phyloP scores from a whole-genome alignment of 129 eudicot species.

The Flaveria sonorensis region DNA sequence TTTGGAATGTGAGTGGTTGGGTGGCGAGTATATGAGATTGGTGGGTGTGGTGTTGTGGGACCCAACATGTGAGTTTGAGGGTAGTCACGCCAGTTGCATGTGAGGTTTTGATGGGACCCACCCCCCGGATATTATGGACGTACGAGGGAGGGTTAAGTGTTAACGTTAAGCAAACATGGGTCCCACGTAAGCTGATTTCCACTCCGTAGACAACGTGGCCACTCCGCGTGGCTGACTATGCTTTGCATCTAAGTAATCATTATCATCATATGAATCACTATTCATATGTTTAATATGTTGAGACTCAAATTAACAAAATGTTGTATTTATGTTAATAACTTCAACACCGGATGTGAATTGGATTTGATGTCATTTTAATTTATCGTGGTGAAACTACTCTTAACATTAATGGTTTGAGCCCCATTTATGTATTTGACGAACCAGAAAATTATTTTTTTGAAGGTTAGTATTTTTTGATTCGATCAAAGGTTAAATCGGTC shows the following conservation, averaged over 20 bases:
- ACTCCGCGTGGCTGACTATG: slow-evolving; percentile 27
- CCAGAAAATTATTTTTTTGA: too few species aligned
- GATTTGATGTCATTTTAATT: too few species aligned
- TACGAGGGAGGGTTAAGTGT: slow-evolving; percentile 28
- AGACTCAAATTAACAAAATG: background rate
- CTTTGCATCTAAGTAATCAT: slow-evolving; percentile 31
- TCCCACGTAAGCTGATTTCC: slow-evolving; percentile 34
- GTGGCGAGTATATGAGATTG: slow-evolving; percentile 2
- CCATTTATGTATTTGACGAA: too few species aligned
- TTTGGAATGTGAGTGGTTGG: background rate
- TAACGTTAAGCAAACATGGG: slow-evolving; percentile 23
- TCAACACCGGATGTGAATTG: too few species aligned
- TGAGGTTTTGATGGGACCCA: slow-evolving; percentile 27
- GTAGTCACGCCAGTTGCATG: slow-evolving; percentile 37
- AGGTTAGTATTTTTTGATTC: too few species aligned
- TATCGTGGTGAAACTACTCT: too few species aligned
- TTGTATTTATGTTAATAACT: too few species aligned
- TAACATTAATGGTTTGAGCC: too few species aligned
- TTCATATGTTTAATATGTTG: too few species aligned
- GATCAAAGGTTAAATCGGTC: too few species aligned
- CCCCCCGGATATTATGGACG: slow-evolving; percentile 11
- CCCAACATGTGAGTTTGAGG: slow-evolving; percentile 16
- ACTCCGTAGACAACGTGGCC: slow-evolving; percentile 36
- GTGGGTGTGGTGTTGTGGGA: slow-evolving; percentile 18
- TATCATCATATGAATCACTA: background rate